These are phyloP conservation scores for Brasenia schreberi DNA, from an alignment of 164 flowering plant species.

Conservation along the genomic window DNA sequence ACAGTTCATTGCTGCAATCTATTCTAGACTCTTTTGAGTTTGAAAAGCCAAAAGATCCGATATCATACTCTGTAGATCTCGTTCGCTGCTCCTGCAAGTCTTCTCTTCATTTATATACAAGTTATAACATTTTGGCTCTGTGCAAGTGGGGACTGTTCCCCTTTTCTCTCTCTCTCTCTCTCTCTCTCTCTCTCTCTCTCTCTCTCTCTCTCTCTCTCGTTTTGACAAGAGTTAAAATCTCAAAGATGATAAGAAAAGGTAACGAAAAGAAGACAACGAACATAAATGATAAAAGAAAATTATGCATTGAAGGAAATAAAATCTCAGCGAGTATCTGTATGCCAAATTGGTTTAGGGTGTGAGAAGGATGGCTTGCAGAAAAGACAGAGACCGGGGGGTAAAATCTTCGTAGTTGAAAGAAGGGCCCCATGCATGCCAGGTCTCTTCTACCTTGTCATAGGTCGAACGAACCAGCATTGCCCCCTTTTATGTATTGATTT, in stretches of 20 bases:
- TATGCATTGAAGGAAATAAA: not conserved
- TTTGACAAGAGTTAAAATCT: not conserved
- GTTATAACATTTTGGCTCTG: not conserved
- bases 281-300: not conserved
- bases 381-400: not conserved
- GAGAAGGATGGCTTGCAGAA: not conserved
- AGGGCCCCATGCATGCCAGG: not conserved
- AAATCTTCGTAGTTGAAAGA: not conserved
- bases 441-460: too few relatives aligned
- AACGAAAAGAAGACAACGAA: not conserved
- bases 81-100: not conserved
- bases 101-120: not conserved
- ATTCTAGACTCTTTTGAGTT: too few relatives aligned
- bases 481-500: too few relatives aligned
- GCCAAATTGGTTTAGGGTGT: not conserved
- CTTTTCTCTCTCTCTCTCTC: not conserved
- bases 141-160: too few relatives aligned
- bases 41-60: not conserved
- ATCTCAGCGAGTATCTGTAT: not conserved
- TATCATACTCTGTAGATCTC: not conserved
- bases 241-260: not conserved
- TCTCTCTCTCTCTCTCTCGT: not conserved
- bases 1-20: conserved; percentile 11
- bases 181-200: not conserved
- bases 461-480: too few relatives aligned